Base-by-base conservation (phyloP, 164 flowering plant species). In the Buxus sempervirens region DNA sequence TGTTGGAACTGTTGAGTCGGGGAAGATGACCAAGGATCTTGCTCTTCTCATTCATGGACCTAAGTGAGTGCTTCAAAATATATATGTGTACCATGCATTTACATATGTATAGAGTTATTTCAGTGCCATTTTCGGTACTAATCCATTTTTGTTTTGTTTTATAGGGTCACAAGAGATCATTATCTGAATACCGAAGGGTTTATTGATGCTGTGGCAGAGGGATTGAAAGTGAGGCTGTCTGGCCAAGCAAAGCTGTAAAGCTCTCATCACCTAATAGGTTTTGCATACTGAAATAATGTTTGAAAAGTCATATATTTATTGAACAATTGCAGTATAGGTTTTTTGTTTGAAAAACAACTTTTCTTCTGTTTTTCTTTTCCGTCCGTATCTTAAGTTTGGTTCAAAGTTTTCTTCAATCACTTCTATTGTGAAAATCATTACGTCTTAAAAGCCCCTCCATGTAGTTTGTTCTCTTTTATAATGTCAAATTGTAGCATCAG, bases 11-110 rank as follows among this genome's bases (percentile, higher is more conserved):
- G 98, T 92, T n/a, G 96, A 92, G 70, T 86, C 96, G 14, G 98
- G 98, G 42, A 92, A 90, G 78, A 92, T 92, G 98, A 92, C 98
- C 71, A 92, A 92, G 79, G 98, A 92, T 85, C 93, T 92, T 67
- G 95, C 98, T 5, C 89, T 92, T 67, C 74, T 92, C 54, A 83
- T 87, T 63, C 95, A 92, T 76, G 98, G 98, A 41, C 70, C 98
- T 45, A 87, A 83, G 98, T 93, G 72, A 69, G 80, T 75, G 21
- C 51, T 58, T 4, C 58, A 21, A 28, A 22, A 54, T 4, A n/a
- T n/a, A n/a, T n/a, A n/a, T n/a, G n/a, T n/a, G n/a, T n/a, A n/a
- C n/a, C n/a, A n/a, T n/a, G n/a, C n/a, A n/a, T n/a, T n/a, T n/a
- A n/a, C n/a, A n/a, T n/a, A n/a, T n/a, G n/a, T n/a, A n/a, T n/a